Evolutionary conservation across 2,329 filamentous ascomycete species (phyloP), one percentile per base, ranked within the genome.

Genomic region (Alternaria triticina): DNA sequence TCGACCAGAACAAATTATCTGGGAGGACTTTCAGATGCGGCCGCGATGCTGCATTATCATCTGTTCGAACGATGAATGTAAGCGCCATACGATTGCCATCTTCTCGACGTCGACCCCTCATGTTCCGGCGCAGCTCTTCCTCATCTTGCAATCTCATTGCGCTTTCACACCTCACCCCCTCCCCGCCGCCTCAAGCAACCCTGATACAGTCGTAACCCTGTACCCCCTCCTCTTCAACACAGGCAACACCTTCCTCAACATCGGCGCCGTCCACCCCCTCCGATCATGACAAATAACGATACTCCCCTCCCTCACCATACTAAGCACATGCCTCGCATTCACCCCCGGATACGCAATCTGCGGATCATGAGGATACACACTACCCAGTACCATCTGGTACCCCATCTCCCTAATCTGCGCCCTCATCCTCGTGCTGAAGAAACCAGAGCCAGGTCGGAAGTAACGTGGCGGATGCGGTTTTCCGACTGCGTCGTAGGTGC

Each of bases 331-430:
- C 68, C 83, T 84, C 8, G 92, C 90, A 80, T 97, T 97, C 56
- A 94, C 70, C 67, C 83, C 82, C 69, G 88, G 86, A 73, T 87
- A 90, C 10, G 84, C 83, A 61, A 97, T 90, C 83, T 96, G 93
- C n/a, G 94, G 89, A 81, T 97, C 94, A 81, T 97, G 93, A 6
- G 94, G 94, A 80, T 96, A 97, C 44, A 97, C 89, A 78, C 89
- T 90, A 3, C 94, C 94, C 43, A 97, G 82, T n/a, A 94, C 90
- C 55, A 96, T 84, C 54, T 85, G 84, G 79, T 93, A 94, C 5
- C 89, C 90, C 64, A 93, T 76, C 55, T 81, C 83, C 33, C 81
- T 80, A 8, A 93, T 80, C 36, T 90, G 76, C 33, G 74, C 74
- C 15, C 91, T 84, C 89, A 97, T 94, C 17, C 86, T 79, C 45